phyloP scores from a whole-genome alignment of 2,329 filamentous ascomycete species.

The Penicillium aurantiogriseum region DNA sequence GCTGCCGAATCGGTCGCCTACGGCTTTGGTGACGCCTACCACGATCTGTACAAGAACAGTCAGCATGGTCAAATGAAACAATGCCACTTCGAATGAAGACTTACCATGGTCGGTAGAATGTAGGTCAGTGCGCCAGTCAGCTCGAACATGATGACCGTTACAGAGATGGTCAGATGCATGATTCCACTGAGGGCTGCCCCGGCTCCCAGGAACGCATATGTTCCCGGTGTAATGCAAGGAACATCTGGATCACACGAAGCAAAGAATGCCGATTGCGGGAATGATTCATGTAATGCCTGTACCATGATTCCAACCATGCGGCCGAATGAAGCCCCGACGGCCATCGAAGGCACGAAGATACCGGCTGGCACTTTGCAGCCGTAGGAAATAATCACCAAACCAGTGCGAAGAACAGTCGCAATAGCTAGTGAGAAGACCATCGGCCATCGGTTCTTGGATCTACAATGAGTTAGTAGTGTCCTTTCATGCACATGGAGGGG shows the following conservation, averaged over 20 bases:
- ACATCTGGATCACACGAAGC: constrained; percentile 84
- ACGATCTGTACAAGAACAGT: constrained; percentile 61
- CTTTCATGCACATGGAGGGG: neutral
- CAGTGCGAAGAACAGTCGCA: constrained; percentile 76
- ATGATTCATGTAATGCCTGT: constrained; percentile 79
- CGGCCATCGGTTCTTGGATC: constrained; percentile 65
- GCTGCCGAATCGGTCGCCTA: constrained; percentile 87
- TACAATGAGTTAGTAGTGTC: constrained; percentile 24
- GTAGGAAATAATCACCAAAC: constrained; percentile 92
- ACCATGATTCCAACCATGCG: constrained; percentile 93
- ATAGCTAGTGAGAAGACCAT: constrained; percentile 76
- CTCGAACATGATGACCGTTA: constrained; percentile 99
- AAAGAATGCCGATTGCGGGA: constrained; percentile 82
- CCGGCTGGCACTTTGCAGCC: constrained; percentile 97
- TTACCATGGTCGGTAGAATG: constrained; percentile 88
- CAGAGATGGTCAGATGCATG: constrained; percentile 96
- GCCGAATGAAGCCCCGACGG: constrained; percentile 90
- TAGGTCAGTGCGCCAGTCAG: constrained; percentile 96
- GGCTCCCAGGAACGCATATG: constrained; percentile 92
- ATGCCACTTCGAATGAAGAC: constrained; percentile 12
- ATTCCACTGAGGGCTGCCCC: constrained; percentile 90
- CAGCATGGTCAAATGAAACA: neutral
- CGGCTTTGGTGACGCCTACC: constrained; percentile 91
- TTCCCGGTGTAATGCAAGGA: constrained; percentile 94
- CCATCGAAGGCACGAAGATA: constrained; percentile 98